Conservation (phyloP, 768 basidiomycete species). For the Galerina marginata region DNA sequence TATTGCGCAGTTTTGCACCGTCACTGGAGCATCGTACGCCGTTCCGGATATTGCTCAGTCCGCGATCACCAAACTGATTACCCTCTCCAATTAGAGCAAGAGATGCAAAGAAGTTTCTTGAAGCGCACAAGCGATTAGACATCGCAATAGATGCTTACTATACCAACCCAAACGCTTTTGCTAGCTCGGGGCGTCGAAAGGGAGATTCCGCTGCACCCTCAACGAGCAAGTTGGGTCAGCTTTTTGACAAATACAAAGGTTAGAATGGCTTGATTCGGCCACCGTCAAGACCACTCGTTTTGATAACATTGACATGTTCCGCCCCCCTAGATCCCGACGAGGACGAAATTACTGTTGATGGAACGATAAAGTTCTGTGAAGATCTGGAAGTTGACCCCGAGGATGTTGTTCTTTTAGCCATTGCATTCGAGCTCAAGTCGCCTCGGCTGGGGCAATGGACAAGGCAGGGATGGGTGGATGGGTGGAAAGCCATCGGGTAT, state of each 20-base stretch:
- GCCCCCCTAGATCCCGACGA: slow-evolving; percentile 52
- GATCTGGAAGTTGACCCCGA: slow-evolving; percentile 76
- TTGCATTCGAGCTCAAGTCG: slow-evolving; percentile 84
- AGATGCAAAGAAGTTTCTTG: slow-evolving; percentile 73
- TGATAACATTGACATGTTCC: neutral
- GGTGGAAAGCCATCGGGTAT: slow-evolving; percentile 78
- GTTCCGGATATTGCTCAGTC: slow-evolving; percentile 4
- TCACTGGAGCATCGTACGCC: slow-evolving; percentile 77
- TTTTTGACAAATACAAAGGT: slow-evolving; percentile 80
- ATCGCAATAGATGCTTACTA: slow-evolving; percentile 77
- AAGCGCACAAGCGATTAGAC: slow-evolving; percentile 73
- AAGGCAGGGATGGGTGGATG: slow-evolving; percentile 75
- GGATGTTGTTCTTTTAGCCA: slow-evolving; percentile 80
- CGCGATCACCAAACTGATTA: slow-evolving; percentile 34
- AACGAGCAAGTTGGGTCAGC: slow-evolving; percentile 54
- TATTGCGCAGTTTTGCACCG: slow-evolving; percentile 61
- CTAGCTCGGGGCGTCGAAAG: slow-evolving; percentile 26
- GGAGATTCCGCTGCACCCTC: slow-evolving; percentile 42
- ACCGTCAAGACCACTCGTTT: neutral
- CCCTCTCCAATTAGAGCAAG: slow-evolving; percentile 39
- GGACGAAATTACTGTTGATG: slow-evolving; percentile 75
- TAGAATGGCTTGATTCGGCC: neutral
- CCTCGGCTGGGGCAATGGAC: slow-evolving; percentile 76
- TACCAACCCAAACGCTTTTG: slow-evolving; percentile 53
- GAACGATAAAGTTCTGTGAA: slow-evolving; percentile 78